Base-by-base conservation (phyloP, 1,284 basidiomycete species). In the Porodaedalea pini region DNA sequence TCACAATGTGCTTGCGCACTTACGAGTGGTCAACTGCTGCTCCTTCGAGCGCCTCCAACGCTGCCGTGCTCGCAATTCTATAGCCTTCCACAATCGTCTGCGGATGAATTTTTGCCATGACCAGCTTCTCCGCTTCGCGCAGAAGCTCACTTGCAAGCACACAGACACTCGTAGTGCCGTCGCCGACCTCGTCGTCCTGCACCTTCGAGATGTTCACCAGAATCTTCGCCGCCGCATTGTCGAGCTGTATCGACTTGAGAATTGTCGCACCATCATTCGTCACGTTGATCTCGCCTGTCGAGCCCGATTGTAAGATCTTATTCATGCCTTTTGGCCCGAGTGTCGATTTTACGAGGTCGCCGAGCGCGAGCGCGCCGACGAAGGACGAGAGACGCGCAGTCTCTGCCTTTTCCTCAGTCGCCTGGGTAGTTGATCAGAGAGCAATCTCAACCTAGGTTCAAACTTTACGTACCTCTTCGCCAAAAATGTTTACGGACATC, bases 151-250 rank as follows among this genome's bases (percentile, higher is more conserved):
- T 85, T 1, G 95, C 92, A 8, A 99, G 75, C 1, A 99, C 95
- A 62, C 92, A 94, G 36, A 99, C 96, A 52, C 82, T 88, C 8
- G 95, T 99, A 23, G 95, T 99, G 27, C 97, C 97, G 74, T 98
- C 97, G 15, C 97, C 97, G 47, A 99, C 88, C 75, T 99, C 97
- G 70, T 99, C 97, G 68, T 99, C 97, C 75, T 99, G 97, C 15
- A 98, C 95, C 71, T 99, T 99, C n/a, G 93, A 96, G 71, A 99
- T 99, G 75, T 99, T 98, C 68, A 99, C 97, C 54, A 99, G 83
- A 70, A 99, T 98, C 79, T 99, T 99, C 54, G 97, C 97, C 0
- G 97, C 96, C 2, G 97, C 92, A 70, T 99, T 99, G 76, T 99
- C 97, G 63, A 99, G 86, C 65, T 94, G 90, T 67, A 99, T 98